Conservation (phyloP, 768 basidiomycete species). For the Tricholoma saponaceum region DNA sequence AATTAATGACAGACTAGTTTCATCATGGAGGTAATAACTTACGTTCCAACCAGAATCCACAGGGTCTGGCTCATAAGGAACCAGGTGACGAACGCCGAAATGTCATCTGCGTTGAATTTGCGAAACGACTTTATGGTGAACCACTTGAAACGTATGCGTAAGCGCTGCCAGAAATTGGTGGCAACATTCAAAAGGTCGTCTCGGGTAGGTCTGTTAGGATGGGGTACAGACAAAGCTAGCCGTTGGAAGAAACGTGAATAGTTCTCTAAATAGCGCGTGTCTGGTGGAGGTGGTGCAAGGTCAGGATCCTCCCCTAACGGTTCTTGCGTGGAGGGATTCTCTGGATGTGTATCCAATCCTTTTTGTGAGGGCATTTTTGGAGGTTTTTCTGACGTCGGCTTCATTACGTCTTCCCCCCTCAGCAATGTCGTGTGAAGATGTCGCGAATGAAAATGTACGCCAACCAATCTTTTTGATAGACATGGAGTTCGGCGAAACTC, state of each 20-base stretch:
- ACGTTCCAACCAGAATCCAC: conserved; percentile 96
- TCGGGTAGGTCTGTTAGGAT: conserved; percentile 73
- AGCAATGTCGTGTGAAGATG: conserved; percentile 18
- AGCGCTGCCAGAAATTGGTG: conserved; percentile 85
- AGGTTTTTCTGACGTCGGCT: neutral
- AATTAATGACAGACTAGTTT: neutral
- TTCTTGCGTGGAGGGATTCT: neutral
- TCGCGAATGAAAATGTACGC: neutral
- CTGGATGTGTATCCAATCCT: neutral
- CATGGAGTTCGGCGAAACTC: neutral
- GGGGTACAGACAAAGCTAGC: conserved; percentile 76
- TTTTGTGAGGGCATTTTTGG: neutral
- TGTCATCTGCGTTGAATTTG: conserved; percentile 93
- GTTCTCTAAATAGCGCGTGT: conserved; percentile 44
- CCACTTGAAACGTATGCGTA: conserved; percentile 95
- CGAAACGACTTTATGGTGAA: conserved; percentile 93
- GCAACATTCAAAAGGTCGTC: conserved; percentile 88
- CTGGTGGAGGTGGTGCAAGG: conserved; percentile 1
- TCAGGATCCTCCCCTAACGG: conserved; percentile 5
- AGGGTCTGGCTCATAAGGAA: conserved; percentile 93
- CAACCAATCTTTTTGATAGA: neutral
- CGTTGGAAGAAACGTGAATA: conserved; percentile 80
- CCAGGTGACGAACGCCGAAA: conserved; percentile 94
- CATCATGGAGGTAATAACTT: conserved; percentile 26
- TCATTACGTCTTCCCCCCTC: neutral